Evolutionary conservation across 441 rosid species (phyloP), one percentile per base, ranked within the genome.

Genomic region (Pelargonium exstipulatum): DNA sequence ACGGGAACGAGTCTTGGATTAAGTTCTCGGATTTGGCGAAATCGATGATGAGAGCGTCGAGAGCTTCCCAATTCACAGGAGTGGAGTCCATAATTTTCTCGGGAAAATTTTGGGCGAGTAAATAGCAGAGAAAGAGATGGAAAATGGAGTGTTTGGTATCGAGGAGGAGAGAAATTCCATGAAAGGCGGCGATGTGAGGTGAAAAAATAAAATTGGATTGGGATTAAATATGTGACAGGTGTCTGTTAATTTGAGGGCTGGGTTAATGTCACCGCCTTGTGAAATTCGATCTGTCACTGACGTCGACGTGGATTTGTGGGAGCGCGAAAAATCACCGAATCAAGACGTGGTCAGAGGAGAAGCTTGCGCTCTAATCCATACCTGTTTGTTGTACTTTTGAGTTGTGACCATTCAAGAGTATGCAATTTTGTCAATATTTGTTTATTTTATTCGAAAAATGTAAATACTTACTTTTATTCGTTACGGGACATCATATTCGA

Each of bases 51-150:
- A 93, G 86, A 42, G 85, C 80, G 79, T 94, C 98, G 35, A 94
- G 90, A 42, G 92, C 84, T 70, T 90, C 97, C 97, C 97, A 94
- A 78, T 94, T 89, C 62, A 94, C 95, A 1, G 86, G 83, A 63
- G 80, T 73, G 0, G 88, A 71, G 42, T 86, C 90, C 96, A 89
- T 85, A 32, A 66, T 79, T 77, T 82, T 75, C 81, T 67, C 45
- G 70, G 45, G 74, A 67, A 76, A 78, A 7, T 45, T 73, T 66
- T 46, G 9, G 20, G 55, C n/a, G 55, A 48, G 58, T 51, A 5
- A 26, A 43, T 7, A 0, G 53, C 12, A 43, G 40, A 37, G 62
- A 35, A 73, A 37, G 46, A 18, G 53, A 67, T 16, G 40, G 45
- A 32, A 60, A 26, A 10, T 26, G 13, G 37, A 2, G 6, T 12